Base-by-base conservation (phyloP, 75 land plant genomes). In the Sequoia sempervirens region DNA sequence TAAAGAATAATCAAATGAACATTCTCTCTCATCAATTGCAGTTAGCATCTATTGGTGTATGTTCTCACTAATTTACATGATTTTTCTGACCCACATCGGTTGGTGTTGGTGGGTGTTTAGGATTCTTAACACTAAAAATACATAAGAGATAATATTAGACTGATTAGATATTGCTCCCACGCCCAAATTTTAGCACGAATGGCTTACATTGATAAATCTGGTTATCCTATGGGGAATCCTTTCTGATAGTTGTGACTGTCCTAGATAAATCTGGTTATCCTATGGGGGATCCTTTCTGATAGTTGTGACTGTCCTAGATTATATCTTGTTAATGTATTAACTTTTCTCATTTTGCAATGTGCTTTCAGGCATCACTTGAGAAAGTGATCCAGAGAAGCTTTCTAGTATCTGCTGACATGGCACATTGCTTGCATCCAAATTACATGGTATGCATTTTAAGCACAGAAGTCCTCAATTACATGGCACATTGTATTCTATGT, bases 351-450 rank as follows among this genome's bases (percentile, higher is more conserved):
- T 78, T 78, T 26, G 12, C 28, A 23, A 78, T 78, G 80, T 12
- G 23, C 18, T 14, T 83, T 69, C 90, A 88, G 90, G 83, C 69
- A 90, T 61, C 90, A 80, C 87, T 96, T 74, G 88, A 93, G 88
- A 96, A 90, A 84, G 95, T 95, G 45, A 93, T 96, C 23, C 99
- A 96, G 86, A 86, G 80, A 81, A 98, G 99, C 83, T 96, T 98
- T 83, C 91, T 98, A 47, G 97, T 96, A 8, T 98, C 99, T 76
- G 99, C 99, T 46, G 99, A 98, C 83, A 98, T 98, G 99, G 99
- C 99, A 56, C 99, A 98, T 89, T 93, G 94, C 75, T 83, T 96
- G 84, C 99, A 98, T 85, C 99, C 99, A 14, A 98, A 98, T 79
- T 98, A 95, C 82, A 91, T 88, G 94, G 99, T 98, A 88, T 80